These are phyloP conservation scores for Kernera saxatilis DNA, from an alignment of 345 rosid genomes.

Conservation along the genomic window DNA sequence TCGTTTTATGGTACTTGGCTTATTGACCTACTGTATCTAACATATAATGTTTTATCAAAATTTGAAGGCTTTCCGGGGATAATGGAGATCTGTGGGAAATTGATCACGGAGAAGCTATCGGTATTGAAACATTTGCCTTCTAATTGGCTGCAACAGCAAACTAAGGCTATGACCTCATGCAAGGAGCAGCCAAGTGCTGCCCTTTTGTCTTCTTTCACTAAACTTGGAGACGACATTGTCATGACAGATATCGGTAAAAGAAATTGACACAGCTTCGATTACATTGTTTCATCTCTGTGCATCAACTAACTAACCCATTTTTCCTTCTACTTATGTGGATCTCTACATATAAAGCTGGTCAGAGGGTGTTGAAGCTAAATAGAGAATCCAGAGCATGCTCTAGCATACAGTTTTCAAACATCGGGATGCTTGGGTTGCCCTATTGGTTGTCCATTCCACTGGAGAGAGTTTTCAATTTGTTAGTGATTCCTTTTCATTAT, in stretches of 20 bases:
- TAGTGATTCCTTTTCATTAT: constrained; percentile 32
- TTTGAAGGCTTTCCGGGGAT: constrained; percentile 49
- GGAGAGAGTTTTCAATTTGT: constrained; percentile 68
- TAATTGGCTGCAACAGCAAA: constrained; percentile 49
- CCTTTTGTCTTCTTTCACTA: constrained; percentile 56
- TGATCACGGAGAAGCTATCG: constrained; percentile 56
- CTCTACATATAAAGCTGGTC: constrained; percentile 47
- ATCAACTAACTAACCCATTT: neutral
- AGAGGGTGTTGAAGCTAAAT: constrained; percentile 57
- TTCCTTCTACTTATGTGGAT: neutral
- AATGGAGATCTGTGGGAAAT: constrained; percentile 45
- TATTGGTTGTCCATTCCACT: constrained; percentile 67
- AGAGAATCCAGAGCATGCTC: constrained; percentile 59
- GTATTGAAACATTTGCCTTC: constrained; percentile 53
- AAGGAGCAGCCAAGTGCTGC: constrained; percentile 37
- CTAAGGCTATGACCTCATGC: constrained; percentile 29
- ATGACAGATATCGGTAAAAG: constrained; percentile 61
- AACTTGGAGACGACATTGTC: constrained; percentile 44
- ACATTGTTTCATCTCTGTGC: constrained; percentile 7
- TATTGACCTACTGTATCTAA: constrained; percentile 21
- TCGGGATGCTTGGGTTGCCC: constrained; percentile 78
- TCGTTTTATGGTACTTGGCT: neutral
- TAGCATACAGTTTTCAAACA: constrained; percentile 59
- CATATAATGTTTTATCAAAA: constrained; percentile 8
- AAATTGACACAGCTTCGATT: neutral